A percentile compares a stretch with the other conserved stretches of the same genome.
Conservation (phyloP, 495 filamentous ascomycete species). For the Cercophora scortea region DNA sequence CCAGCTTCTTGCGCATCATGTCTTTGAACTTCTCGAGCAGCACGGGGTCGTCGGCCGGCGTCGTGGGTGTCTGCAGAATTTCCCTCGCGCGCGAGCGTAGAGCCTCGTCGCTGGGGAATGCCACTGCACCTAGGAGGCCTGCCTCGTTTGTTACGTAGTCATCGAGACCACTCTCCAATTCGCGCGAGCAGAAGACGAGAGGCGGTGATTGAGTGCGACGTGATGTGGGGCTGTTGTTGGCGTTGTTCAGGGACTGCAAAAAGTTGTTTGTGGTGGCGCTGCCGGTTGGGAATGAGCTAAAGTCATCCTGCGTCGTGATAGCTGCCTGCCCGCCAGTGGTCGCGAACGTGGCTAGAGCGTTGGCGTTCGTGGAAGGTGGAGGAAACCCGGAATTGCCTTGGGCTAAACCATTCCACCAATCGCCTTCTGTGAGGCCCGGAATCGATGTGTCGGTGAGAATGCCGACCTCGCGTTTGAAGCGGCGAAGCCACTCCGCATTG, state of each 20-base stretch:
- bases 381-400: constrained; percentile 42
- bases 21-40: constrained; percentile 42
- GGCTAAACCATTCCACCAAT: constrained; percentile 26
- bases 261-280: constrained; percentile 1
- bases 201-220: constrained; percentile 22
- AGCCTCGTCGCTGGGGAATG: constrained; percentile 33
- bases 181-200: constrained; percentile 43
- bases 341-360: background rate
- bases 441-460: constrained; percentile 37
- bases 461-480: constrained; percentile 59
- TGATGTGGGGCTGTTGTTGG: background rate
- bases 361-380: constrained; percentile 24
- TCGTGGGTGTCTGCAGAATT: constrained; percentile 31
- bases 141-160: constrained; percentile 31
- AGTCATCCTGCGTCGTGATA: background rate
- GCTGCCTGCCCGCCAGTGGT: background rate
- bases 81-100: constrained; percentile 33
- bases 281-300: background rate
- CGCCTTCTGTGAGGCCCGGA: constrained; percentile 32
- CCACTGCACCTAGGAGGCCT: constrained; percentile 1
- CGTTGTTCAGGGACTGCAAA: background rate
- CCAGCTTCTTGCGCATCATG: constrained; percentile 18
- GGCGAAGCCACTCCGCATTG: constrained; percentile 61
- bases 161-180: constrained; percentile 39
- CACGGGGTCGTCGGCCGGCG: constrained; percentile 40